A percentile compares a stretch with the other conserved stretches of the same genome.
Conservation (phyloP, 805 yeast species). For the Wickerhamiella azymoides region DNA sequence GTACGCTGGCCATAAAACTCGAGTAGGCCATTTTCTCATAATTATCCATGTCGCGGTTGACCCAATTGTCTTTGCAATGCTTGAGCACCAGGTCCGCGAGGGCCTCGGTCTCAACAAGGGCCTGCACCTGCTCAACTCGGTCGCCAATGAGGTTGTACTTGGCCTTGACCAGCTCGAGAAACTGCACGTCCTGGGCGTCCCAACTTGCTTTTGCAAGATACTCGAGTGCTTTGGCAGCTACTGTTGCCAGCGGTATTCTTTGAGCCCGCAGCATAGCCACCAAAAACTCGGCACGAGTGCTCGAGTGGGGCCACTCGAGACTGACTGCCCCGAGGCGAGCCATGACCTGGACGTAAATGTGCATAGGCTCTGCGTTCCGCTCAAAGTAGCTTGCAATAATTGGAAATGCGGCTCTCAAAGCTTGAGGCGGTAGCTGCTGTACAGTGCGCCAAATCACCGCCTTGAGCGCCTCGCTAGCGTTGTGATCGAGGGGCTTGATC, state of each 20-base stretch:
- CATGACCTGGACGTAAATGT: background rate
- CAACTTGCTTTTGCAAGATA: background rate
- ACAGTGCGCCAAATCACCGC: background rate
- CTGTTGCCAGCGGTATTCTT: background rate
- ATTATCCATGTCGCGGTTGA: background rate
- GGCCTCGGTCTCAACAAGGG: background rate
- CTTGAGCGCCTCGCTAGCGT: background rate
- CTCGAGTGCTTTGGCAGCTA: background rate
- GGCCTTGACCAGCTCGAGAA: background rate
- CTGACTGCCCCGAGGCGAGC: background rate
- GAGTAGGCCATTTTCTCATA: background rate
- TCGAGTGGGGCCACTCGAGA: conserved; percentile 2
- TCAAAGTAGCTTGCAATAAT: background rate
- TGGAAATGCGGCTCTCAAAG: background rate
- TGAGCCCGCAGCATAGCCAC: background rate
- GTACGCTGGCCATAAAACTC: background rate
- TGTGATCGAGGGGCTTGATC: background rate
- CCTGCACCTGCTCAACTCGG: background rate
- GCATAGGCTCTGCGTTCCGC: background rate
- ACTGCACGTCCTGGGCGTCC: background rate
- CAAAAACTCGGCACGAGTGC: background rate
- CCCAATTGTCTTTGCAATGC: background rate
- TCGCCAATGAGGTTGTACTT: background rate
- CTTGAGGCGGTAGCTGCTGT: background rate
- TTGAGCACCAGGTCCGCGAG: background rate